Evolutionary conservation across 495 filamentous ascomycete genomes (phyloP).

Genomic region (Evernia prunastri): DNA sequence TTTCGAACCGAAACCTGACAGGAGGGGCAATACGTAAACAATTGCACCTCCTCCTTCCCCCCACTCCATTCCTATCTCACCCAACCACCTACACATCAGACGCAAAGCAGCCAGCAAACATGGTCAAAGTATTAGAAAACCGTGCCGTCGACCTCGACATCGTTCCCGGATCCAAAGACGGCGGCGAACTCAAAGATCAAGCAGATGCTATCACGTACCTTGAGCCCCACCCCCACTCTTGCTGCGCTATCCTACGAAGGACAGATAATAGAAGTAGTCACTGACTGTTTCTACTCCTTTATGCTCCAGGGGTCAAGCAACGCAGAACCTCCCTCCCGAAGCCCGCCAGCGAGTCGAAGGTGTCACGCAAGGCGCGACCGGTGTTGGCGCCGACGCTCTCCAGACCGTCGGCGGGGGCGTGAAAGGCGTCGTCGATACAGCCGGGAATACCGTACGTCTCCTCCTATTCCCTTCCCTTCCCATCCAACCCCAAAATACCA

Average conservation of each 20-base stretch:
- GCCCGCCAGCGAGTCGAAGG: constrained; percentile 19
- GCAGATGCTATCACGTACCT: constrained; percentile 18
- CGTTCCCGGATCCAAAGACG: constrained; percentile 17
- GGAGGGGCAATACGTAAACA: constrained; percentile 2
- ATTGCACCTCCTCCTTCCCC: too few relatives aligned
- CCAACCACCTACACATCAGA: not conserved
- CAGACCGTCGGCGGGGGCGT: constrained; percentile 21
- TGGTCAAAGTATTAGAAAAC: constrained; percentile 26
- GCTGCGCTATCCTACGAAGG: not conserved
- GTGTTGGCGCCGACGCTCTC: constrained; percentile 12
- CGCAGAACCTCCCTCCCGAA: constrained; percentile 21
- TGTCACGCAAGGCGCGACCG: constrained; percentile 14
- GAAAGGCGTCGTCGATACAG: constrained; percentile 24
- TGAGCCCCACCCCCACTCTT: not conserved
- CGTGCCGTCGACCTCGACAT: constrained; percentile 24
- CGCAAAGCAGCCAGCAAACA: not conserved
- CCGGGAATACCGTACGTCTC: constrained; percentile 21
- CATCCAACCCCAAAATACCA: too few relatives aligned
- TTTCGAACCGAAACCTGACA: not conserved
- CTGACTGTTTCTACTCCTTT: not conserved
- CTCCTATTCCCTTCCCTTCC: not conserved
- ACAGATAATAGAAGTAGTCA: not conserved
- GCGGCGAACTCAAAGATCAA: constrained; percentile 18
- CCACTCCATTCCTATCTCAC: not conserved
- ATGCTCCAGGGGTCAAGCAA: constrained; percentile 3